phyloP scores from a whole-genome alignment of 2,329 filamentous ascomycete species.

The Exophiala lecanii-corni region DNA sequence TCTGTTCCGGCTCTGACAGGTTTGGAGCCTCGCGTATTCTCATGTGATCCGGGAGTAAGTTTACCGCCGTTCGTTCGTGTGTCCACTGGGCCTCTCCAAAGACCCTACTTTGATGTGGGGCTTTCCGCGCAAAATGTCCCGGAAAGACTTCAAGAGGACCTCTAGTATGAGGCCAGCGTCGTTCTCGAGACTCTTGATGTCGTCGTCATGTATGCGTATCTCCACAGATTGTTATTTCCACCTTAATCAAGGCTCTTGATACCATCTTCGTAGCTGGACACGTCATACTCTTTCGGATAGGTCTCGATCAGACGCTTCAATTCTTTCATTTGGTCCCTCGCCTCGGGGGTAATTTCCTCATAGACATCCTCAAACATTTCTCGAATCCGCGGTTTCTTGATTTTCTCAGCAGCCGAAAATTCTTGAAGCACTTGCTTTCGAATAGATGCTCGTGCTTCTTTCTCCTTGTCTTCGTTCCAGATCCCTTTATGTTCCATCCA shows the following conservation, averaged over 20 bases:
- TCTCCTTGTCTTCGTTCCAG: slow-evolving; percentile 84
- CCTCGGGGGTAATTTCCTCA: slow-evolving; percentile 76
- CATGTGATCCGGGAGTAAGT: too few relatives aligned
- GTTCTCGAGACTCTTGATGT: too few relatives aligned
- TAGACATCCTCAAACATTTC: slow-evolving; percentile 80
- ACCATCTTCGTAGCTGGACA: slow-evolving; percentile 70
- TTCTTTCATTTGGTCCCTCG: slow-evolving; percentile 68
- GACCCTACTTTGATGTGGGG: too few relatives aligned
- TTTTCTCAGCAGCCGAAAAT: slow-evolving; percentile 66
- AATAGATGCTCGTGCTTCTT: slow-evolving; percentile 59
- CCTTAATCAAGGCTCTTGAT: slow-evolving; percentile 51
- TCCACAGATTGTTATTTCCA: too few relatives aligned
- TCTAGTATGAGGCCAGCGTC: too few relatives aligned
- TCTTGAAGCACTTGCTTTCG: slow-evolving; percentile 75
- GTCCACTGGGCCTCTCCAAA: too few relatives aligned
- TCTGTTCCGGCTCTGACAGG: too few relatives aligned
- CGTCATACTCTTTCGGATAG: slow-evolving; percentile 90
- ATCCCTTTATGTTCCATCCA: slow-evolving; percentile 79
- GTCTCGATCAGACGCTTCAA: slow-evolving; percentile 70
- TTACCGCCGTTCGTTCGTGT: too few relatives aligned
- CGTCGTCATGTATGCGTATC: too few relatives aligned
- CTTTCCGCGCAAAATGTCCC: too few relatives aligned
- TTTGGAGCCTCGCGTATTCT: too few relatives aligned
- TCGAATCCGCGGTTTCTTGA: slow-evolving; percentile 51
- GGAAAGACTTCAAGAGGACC: too few relatives aligned